Evolutionary conservation across 441 rosid genomes (phyloP).

Genomic region (Arabidopsis lyrata): DNA sequence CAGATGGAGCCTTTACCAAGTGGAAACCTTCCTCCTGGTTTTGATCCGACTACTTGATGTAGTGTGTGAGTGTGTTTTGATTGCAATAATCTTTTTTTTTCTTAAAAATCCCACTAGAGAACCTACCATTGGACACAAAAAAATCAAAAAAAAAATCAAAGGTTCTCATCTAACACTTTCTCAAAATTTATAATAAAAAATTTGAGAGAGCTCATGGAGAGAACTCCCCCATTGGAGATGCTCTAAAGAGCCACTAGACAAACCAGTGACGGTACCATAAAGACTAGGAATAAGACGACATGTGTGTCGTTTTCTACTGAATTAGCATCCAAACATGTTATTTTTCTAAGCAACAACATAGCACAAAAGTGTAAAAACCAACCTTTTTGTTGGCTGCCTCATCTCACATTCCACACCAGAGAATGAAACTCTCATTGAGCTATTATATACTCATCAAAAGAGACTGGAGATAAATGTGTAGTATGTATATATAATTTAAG

Average conservation of each 20-base stretch:
- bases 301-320: not conserved
- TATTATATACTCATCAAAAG: constrained; percentile 4
- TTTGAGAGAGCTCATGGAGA: too few species aligned
- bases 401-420: constrained; percentile 17
- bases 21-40: too few species aligned
- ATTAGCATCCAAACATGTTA: not conserved
- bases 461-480: not conserved
- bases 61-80: too few species aligned
- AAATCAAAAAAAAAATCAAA: too few species aligned
- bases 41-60: too few species aligned
- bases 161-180: too few species aligned
- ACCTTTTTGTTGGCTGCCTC: not conserved
- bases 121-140: too few species aligned
- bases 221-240: too few species aligned
- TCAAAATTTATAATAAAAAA: too few species aligned
- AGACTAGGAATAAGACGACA: not conserved
- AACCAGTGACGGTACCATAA: constrained; percentile 17
- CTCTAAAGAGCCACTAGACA: constrained; percentile 36
- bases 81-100: too few species aligned
- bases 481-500: constrained; percentile 22
- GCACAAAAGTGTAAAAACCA: not conserved
- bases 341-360: not conserved
- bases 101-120: too few species aligned
- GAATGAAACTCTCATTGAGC: constrained; percentile 20
- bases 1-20: too few species aligned